Base-by-base conservation (phyloP, 2,329 filamentous ascomycete genomes). In the Teratosphaeria epicoccoides region DNA sequence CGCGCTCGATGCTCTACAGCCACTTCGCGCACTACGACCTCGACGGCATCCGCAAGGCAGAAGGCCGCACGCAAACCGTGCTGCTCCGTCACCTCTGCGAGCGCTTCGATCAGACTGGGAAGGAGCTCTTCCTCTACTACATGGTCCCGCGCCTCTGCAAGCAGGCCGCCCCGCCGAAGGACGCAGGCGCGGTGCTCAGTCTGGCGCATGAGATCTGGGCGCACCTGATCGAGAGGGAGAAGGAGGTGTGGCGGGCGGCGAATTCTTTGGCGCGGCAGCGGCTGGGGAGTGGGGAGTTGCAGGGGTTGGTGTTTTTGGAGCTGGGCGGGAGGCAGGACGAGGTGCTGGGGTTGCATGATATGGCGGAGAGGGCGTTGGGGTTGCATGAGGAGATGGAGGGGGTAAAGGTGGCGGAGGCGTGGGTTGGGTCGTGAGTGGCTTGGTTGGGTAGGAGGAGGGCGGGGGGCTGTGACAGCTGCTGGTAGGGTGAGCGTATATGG, bases 1-100 rank as follows among this genome's bases (percentile, higher is more conserved):
- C 58, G 3, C 37, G 47, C 9, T 40, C 47, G 10, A 59, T 56
- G 45, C 52, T 61, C 25, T 60, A 60, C 50, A 49, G 57, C 24
- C 53, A 59, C 40, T 56, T 61, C 29, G 47, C 57, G 2, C 47
- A 52, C 20, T 56, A 52, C 23, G 49, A 55, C 24, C 57, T 56
- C 47, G 25, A 45, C 17, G 46, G 48, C 6, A 49, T 61, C 9
- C 50, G 53, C 29, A 17, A 26, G 2, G 47, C 59, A 3, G 49
- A 55, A 24, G 55, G 56, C 24, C 57, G 56, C 40, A 48, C 52
- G n/a, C 55, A 57, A 33, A 50, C 46, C 6, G 53, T 55, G 6
- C 43, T 54, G 17, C 56, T 61, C 7, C 54, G 57, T 44, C 59
- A 57, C 23, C 46, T 60, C 11, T 56, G 54, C 20, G 52, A 59